Conservation (phyloP, 345 rosid genomes). For the Linum tenue region DNA sequence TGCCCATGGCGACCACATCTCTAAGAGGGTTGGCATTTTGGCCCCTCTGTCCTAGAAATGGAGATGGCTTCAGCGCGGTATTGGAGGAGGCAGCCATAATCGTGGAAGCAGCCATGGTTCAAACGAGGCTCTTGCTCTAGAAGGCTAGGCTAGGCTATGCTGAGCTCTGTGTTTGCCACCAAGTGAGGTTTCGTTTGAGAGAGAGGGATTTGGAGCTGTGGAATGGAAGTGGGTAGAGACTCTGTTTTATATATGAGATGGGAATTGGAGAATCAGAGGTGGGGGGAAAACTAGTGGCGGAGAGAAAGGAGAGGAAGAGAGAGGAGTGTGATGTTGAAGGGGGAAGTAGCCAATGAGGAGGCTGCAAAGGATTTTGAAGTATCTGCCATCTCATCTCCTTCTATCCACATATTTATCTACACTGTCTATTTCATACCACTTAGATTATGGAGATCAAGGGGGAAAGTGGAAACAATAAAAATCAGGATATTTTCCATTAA, state of each 20-base stretch:
- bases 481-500: too few relatives aligned
- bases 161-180: background rate
- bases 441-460: too few relatives aligned
- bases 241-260: conserved; percentile 15
- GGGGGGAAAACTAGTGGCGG: conserved; percentile 36
- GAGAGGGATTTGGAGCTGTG: background rate
- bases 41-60: conserved; percentile 62
- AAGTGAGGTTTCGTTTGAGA: background rate
- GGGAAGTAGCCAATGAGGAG: conserved; percentile 44
- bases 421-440: too few relatives aligned
- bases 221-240: conserved; percentile 14
- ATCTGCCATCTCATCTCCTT: conserved; percentile 50
- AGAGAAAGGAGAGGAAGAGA: conserved; percentile 24
- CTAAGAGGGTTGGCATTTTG: conserved; percentile 52
- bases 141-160: background rate
- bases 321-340: conserved; percentile 9
- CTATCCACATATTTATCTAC: conserved; percentile 43
- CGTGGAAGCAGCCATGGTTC: conserved; percentile 39
- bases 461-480: too few relatives aligned
- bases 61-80: conserved; percentile 47
- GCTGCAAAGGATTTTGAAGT: conserved; percentile 46
- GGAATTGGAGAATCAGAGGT: conserved; percentile 15
- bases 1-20: conserved; percentile 59
- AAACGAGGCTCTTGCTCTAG: background rate
- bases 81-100: conserved; percentile 54